These are phyloP conservation scores for Rhizopus arrhizus DNA, from an alignment of 371 early-diverging fungal species.

Conservation along the genomic window DNA sequence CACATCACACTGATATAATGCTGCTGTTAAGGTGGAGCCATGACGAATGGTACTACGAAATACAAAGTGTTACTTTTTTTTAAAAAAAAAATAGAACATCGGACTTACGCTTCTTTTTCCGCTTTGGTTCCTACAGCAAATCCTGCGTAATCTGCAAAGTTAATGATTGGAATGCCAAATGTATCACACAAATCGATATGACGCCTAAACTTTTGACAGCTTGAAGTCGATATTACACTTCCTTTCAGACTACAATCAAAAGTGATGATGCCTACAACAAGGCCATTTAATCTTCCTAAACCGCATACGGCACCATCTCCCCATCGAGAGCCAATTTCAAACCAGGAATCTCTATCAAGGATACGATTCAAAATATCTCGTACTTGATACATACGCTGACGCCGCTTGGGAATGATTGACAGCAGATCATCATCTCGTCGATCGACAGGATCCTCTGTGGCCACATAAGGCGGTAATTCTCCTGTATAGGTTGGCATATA, in stretches of 20 bases:
- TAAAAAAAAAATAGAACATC: too few relatives aligned
- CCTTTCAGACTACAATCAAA: conserved; percentile 46
- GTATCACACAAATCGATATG: conserved; percentile 52
- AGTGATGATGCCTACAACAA: conserved; percentile 44
- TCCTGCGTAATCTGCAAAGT: conserved; percentile 54
- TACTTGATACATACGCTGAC: conserved; percentile 47
- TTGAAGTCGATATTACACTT: conserved; percentile 39
- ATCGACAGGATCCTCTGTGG: conserved; percentile 23
- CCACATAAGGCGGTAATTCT: conserved; percentile 29
- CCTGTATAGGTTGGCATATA: conserved; percentile 39
- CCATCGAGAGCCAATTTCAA: conserved; percentile 51
- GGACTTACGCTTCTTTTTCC: conserved; percentile 49
- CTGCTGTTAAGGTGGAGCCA: conserved; percentile 48
- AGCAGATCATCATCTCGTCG: conserved; percentile 44
- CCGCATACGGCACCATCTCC: conserved; percentile 54
- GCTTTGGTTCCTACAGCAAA: conserved; percentile 50
- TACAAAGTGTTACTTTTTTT: not conserved
- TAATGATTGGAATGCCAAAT: conserved; percentile 48
- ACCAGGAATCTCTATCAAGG: conserved; percentile 43
- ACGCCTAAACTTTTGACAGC: conserved; percentile 47
- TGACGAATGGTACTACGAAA: conserved; percentile 43
- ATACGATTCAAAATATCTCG: conserved; percentile 39
- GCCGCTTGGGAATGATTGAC: conserved; percentile 40
- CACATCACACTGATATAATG: conserved; percentile 50
- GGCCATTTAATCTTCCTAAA: conserved; percentile 39